Base-by-base conservation (phyloP, 768 basidiomycete species). In the Rhodotorula taiwanensis region DNA sequence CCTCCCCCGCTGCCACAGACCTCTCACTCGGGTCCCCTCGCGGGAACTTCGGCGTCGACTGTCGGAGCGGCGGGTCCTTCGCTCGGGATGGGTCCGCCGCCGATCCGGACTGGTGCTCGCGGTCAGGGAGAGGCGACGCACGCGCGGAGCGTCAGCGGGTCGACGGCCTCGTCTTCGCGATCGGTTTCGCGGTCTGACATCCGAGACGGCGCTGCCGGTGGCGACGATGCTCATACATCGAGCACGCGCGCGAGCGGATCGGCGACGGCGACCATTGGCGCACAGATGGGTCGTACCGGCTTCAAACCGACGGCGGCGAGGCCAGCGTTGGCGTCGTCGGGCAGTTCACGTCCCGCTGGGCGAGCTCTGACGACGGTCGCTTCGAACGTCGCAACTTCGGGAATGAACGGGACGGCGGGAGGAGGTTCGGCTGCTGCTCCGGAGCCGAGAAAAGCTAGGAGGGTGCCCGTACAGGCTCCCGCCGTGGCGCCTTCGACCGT, bases 251-350 rank as follows among this genome's bases (percentile, higher is more conserved):
- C 44, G 1, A 10, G 20, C 14, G 20, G 41, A 14, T 4, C 51
- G 2, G 30, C 34, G 5, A n/a, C n/a, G n/a, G n/a, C n/a, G n/a
- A n/a, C n/a, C n/a, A n/a, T n/a, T n/a, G 36, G n/a, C 7, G 25
- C 55, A 21, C 13, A 44, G 20, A 21, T 21, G 43, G 23, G 43
- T n/a, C 51, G 42, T 1, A 20, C 62, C 3, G 59, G 54, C 28
- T 65, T 60, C 58, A 60, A 55, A 39, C 64, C 64, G 7, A 60
- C 64, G 0, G 57, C 57, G 15, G n/a, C 54, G 10, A n/a, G n/a
- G n/a, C n/a, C n/a, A n/a, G n/a, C n/a, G n/a, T n/a, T n/a, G n/a
- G n/a, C n/a, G n/a, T n/a, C n/a, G n/a, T n/a, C n/a, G n/a, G n/a
- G n/a, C n/a, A n/a, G n/a, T 9, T 16, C 39, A 27, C 20, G 27